Evolutionary conservation across 2,329 filamentous ascomycete genomes (phyloP).

Genomic region (Hypoxylon rubiginosum): DNA sequence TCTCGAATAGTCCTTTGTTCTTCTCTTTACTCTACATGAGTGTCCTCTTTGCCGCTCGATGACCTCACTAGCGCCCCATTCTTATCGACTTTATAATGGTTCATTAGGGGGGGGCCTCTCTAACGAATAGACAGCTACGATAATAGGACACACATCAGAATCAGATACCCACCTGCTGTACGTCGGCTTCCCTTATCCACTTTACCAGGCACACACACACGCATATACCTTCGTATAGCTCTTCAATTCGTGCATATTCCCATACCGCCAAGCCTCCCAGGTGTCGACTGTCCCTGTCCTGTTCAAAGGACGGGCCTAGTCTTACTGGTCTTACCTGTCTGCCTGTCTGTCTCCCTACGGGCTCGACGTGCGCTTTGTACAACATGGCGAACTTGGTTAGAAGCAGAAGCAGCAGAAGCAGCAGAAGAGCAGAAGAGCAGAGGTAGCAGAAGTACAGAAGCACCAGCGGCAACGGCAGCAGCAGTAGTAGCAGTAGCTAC

Average conservation of each 20-base stretch:
- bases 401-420: too few species aligned
- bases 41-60: slow-evolving; percentile 31
- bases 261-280: slow-evolving; percentile 40
- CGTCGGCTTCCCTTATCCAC: slow-evolving; percentile 41
- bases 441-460: too few species aligned
- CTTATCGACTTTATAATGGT: slow-evolving; percentile 33
- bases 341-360: neutral
- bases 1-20: neutral
- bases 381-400: slow-evolving; percentile 2
- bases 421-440: too few species aligned
- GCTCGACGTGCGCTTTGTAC: neutral
- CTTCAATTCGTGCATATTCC: slow-evolving; percentile 42
- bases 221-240: slow-evolving; percentile 43
- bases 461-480: too few species aligned
- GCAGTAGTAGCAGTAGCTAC: neutral
- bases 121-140: slow-evolving; percentile 39
- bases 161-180: slow-evolving; percentile 40
- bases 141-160: slow-evolving; percentile 28
- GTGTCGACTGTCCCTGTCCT: slow-evolving; percentile 40
- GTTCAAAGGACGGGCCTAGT: slow-evolving; percentile 8
- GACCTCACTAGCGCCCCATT: slow-evolving; percentile 38
- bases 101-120: slow-evolving; percentile 1
- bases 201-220: slow-evolving; percentile 47
- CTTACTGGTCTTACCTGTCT: neutral
- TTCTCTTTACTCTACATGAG: neutral